Percentiles rank a stretch among this genome's conserved stretches.
These are phyloP conservation scores for Populus tomentosa DNA, from an alignment of 441 rosid species.

Conservation along the genomic window DNA sequence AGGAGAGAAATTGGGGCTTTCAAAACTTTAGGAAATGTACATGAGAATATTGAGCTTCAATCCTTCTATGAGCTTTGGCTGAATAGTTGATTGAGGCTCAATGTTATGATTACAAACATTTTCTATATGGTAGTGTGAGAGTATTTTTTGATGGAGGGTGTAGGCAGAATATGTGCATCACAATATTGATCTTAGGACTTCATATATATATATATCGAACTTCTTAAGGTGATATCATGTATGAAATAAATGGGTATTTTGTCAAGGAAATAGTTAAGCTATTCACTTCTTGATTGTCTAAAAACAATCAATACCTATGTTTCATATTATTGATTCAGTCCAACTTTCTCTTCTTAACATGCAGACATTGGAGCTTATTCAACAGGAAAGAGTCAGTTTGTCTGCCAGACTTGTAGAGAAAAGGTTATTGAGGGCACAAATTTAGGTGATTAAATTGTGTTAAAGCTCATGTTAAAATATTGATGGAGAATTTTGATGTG, in stretches of 20 bases:
- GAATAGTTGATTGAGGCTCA: too few relatives aligned
- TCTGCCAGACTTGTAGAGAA: conserved; percentile 43
- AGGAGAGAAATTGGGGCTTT: too few relatives aligned
- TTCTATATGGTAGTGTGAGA: too few relatives aligned
- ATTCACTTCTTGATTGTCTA: neutral
- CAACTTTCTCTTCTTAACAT: neutral
- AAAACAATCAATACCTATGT: neutral
- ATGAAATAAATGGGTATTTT: neutral
- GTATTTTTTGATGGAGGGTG: neutral
- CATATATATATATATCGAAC: neutral
- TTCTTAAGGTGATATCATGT: neutral
- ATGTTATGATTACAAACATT: too few relatives aligned
- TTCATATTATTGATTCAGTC: conserved; percentile 2
- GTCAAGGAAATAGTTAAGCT: neutral
- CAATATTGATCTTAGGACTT: neutral
- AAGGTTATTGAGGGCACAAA: conserved; percentile 38
- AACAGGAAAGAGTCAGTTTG: conserved; percentile 46
- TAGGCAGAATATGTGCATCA: neutral
- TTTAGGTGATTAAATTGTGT: conserved; percentile 10
- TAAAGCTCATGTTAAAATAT: neutral
- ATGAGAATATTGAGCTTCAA: too few relatives aligned
- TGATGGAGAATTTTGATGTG: conserved; percentile 9
- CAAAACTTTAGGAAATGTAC: too few relatives aligned
- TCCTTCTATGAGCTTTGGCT: too few relatives aligned
- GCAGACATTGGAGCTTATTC: conserved; percentile 58